A percentile compares a stretch with the other conserved stretches of the same genome.
phyloP scores from a whole-genome alignment of 306 rosid genomes.

The Gastrolobium villosum region DNA sequence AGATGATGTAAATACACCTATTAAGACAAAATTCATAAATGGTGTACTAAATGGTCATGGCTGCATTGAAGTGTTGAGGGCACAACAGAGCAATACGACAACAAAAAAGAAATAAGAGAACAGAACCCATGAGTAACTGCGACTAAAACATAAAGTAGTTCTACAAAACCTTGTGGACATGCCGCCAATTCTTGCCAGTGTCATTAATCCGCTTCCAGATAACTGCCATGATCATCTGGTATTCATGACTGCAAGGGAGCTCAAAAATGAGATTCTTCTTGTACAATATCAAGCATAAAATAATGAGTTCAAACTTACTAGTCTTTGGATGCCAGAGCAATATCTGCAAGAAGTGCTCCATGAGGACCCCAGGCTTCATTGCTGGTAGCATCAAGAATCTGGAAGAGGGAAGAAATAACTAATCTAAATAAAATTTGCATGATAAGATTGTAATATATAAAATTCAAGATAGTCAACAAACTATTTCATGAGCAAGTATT shows the following conservation, averaged over 20 bases:
- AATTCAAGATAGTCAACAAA: slow-evolving; percentile 8
- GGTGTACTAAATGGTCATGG: not conserved
- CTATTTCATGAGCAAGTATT: slow-evolving; percentile 6
- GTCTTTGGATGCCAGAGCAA: slow-evolving; percentile 82
- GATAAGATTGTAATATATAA: slow-evolving; percentile 5
- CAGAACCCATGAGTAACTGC: slow-evolving; percentile 16
- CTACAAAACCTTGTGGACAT: slow-evolving; percentile 81
- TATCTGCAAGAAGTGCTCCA: slow-evolving; percentile 92
- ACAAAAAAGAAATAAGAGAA: not conserved
- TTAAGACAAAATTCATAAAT: not conserved
- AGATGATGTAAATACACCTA: not conserved
- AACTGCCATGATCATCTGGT: slow-evolving; percentile 85
- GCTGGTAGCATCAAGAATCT: slow-evolving; percentile 97
- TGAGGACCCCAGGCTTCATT: slow-evolving; percentile 99
- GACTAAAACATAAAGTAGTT: slow-evolving; percentile 27
- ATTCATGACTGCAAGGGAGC: slow-evolving; percentile 79
- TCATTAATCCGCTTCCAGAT: slow-evolving; percentile 94
- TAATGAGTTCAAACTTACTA: slow-evolving; percentile 60
- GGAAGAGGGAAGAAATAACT: not conserved
- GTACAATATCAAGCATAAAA: slow-evolving; percentile 33
- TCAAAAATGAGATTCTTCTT: slow-evolving; percentile 50
- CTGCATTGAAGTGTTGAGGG: not conserved
- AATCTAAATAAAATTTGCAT: slow-evolving; percentile 3
- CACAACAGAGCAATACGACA: not conserved
- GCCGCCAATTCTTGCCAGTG: slow-evolving; percentile 98